A percentile compares a stretch with the other conserved stretches of the same genome.
Evolutionary conservation across 345 rosid genomes (phyloP).

Genomic region (Aurinia saxatilis): DNA sequence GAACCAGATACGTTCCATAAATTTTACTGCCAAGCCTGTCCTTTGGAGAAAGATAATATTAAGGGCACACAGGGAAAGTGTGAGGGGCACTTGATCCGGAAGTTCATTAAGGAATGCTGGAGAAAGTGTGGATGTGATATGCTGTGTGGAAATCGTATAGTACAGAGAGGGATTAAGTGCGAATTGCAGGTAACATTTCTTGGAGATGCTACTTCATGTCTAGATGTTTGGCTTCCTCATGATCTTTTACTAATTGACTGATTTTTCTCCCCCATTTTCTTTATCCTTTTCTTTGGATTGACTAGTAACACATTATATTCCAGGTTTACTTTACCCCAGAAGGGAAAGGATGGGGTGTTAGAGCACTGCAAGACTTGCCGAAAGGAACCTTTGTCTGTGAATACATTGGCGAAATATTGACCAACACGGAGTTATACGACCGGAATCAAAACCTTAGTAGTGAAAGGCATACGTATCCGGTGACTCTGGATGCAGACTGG

Average conservation of each 20-base stretch:
- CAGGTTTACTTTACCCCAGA: slow-evolving; percentile 73
- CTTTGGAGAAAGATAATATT: slow-evolving; percentile 48
- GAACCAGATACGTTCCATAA: slow-evolving; percentile 32
- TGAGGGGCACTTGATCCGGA: slow-evolving; percentile 73
- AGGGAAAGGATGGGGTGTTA: slow-evolving; percentile 87
- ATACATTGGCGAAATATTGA: slow-evolving; percentile 79
- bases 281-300: slow-evolving; percentile 2
- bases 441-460: slow-evolving; percentile 37
- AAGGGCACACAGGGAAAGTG: slow-evolving; percentile 47
- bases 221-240: not conserved
- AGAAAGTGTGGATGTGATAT: slow-evolving; percentile 74
- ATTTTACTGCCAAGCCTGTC: slow-evolving; percentile 66
- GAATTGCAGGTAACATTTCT: slow-evolving; percentile 51
- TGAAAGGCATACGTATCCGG: slow-evolving; percentile 51
- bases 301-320: slow-evolving; percentile 14
- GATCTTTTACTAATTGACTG: not conserved
- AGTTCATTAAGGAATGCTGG: slow-evolving; percentile 94
- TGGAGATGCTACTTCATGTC: not conserved
- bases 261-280: not conserved
- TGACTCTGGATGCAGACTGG: slow-evolving; percentile 82
- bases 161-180: slow-evolving; percentile 70
- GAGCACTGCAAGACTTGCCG: slow-evolving; percentile 68
- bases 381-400: slow-evolving; percentile 91
- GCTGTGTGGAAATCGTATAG: slow-evolving; percentile 76
- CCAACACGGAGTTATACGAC: slow-evolving; percentile 53